Conservation (phyloP, 1,284 basidiomycete species). For the Ceratobasidium sp. region DNA sequence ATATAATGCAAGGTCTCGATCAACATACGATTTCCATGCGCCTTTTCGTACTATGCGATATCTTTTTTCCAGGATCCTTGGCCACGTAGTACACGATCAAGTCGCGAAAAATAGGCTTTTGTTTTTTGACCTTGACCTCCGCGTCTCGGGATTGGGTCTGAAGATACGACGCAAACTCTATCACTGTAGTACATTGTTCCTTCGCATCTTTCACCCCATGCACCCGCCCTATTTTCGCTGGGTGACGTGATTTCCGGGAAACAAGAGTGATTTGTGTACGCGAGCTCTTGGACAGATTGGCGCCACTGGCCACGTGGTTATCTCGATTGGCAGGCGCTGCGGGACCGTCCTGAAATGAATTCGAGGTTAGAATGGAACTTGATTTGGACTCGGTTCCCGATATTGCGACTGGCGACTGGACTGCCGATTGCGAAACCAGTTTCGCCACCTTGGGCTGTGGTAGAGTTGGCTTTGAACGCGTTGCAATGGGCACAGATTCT, state of each 20-base stretch:
- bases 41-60: slow-evolving; percentile 35
- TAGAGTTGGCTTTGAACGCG: slow-evolving; percentile 17
- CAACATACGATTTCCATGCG: slow-evolving; percentile 37
- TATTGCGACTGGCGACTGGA: slow-evolving; percentile 9
- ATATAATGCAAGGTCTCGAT: not conserved
- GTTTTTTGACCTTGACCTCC: slow-evolving; percentile 19
- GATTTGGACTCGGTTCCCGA: not conserved
- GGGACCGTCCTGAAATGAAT: slow-evolving; percentile 34
- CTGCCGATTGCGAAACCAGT: slow-evolving; percentile 35
- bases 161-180: slow-evolving; percentile 30
- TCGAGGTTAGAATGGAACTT: slow-evolving; percentile 12
- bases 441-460: slow-evolving; percentile 11
- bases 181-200: slow-evolving; percentile 33
- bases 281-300: slow-evolving; percentile 1
- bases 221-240: slow-evolving; percentile 21
- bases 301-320: slow-evolving; percentile 38
- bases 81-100: slow-evolving; percentile 33
- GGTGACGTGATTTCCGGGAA: slow-evolving; percentile 36
- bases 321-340: slow-evolving; percentile 5
- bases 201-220: slow-evolving; percentile 9
- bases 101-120: slow-evolving; percentile 35
- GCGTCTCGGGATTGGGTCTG: slow-evolving; percentile 36
- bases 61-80: slow-evolving; percentile 32
- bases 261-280: slow-evolving; percentile 34
- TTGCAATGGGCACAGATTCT: slow-evolving; percentile 23